Evolutionary conservation across 2,329 filamentous ascomycete species (phyloP), one percentile per base, ranked within the genome.

Genomic region (Calonectria ilicicola): DNA sequence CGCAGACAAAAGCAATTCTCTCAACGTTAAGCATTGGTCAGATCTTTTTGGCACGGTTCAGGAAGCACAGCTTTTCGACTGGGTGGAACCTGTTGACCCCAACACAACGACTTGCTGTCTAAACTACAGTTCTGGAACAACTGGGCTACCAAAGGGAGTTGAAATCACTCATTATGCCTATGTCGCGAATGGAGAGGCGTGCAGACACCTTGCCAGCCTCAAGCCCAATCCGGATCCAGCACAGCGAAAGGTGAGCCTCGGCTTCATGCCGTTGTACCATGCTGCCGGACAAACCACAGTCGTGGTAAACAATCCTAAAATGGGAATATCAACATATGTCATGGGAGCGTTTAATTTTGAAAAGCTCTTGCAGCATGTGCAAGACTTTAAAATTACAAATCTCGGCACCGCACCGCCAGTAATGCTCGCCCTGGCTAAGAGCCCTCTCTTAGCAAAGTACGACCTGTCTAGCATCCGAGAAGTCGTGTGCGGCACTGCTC

Each of bases 101-200:
- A 86, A 87, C 7, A 82, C 84, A 23, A 87, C 88, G 2, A 90
- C 90, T 1, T 90, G 92, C 75, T 93, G 91, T 29, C 88, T 97
- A 73, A 96, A 97, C 82, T 97, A 96, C 83, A 93, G 91, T 75
- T 92, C 89, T 27, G 91, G 94, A 7, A 95, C 93, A 8, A 97
- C 95, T 0, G 95, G 95, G 1, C 87, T 95, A 1, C 94, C 95
- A 5, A 97, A 97, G 80, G 95, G 95, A 9, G 94, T 97, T 9
- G 91, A 93, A 83, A 93, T 96, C 74, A 91, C 91, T 26, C 94
- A 96, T 82, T 85, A 86, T 68, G 92, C 94, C 75, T 94, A 94
- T 79, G 89, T 95, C 47, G 88, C 93, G 73, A 95, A 95, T 80
- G 89, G 65, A 17, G 65, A 62, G 42, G 15, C 65, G 6, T 63